Percentiles rank a stretch among this genome's conserved stretches.
Conservation (phyloP, 768 basidiomycete genomes). For the Mycena venus region DNA sequence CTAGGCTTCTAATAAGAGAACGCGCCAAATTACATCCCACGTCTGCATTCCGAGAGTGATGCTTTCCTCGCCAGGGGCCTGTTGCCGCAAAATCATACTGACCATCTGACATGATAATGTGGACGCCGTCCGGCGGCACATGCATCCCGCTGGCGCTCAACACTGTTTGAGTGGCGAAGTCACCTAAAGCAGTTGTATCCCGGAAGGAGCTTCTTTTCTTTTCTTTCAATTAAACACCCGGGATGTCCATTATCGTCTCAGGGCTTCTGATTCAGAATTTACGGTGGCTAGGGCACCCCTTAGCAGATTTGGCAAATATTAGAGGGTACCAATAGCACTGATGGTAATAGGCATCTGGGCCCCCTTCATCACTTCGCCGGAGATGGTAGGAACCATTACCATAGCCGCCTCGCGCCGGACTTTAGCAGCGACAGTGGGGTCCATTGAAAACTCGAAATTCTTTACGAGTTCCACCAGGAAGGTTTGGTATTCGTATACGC, state of each 20-base stretch:
- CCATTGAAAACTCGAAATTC: conserved; percentile 64
- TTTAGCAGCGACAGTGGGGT: conserved; percentile 50
- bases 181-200: no score
- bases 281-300: neutral
- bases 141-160: no score
- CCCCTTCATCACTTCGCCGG: conserved; percentile 45
- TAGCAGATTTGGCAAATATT: neutral
- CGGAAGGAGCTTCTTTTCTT: no score
- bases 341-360: conserved; percentile 15
- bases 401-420: conserved; percentile 61
- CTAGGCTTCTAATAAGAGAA: no score
- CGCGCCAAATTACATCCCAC: no score
- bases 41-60: no score
- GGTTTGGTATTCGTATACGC: conserved; percentile 66
- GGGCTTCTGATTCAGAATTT: neutral
- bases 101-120: no score
- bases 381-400: conserved; percentile 62
- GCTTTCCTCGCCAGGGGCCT: no score
- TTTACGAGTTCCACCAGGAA: conserved; percentile 74
- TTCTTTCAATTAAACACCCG: no score
- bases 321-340: neutral
- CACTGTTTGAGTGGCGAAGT: no score
- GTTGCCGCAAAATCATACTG: no score
- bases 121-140: no score
- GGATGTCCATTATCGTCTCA: neutral